Base-by-base conservation (phyloP, 2,329 filamentous ascomycete genomes). In the Xylariales sp. region DNA sequence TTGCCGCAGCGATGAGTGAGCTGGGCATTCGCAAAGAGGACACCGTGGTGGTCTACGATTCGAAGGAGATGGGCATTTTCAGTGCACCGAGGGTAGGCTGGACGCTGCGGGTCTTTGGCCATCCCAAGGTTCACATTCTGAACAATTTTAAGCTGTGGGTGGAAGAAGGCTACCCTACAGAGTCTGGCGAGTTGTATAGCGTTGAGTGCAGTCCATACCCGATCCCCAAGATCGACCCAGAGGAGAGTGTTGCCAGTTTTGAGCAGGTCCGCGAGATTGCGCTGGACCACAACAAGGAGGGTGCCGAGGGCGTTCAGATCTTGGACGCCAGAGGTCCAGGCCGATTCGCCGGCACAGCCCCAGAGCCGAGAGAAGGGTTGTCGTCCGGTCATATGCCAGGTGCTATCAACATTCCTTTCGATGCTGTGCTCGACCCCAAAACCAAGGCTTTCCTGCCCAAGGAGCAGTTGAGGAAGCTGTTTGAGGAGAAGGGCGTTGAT, bases 71-170 rank as follows among this genome's bases (percentile, higher is more conserved):
- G 20, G 93, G 93, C 8, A 90, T 98, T 43, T 95, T 98, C 66
- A 93, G 86, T 51, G 93, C 91, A 2, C 93, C 93, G 4, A 78
- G 93, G 29, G 91, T 95, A 1, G 91, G 83, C 40, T 98, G 93
- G 93, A 98, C 91, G 2, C 70, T 98, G 47, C 81, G 80, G 54
- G 80, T 88, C 23, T 97, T 97, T 61, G 93, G 93, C 2, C 93
- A 98, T 60, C 70, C 80, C 30, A 83, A 80, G 46, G 91, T 98
- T 12, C 89, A 96, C 60, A 66, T 98, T 14, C 67, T 98, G 39
- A 94, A 98, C 68, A 98, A 98, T 67, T 98, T 96, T 67, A 86
- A 83, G 60, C 65, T 86, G n/a, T 98, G 90, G 88, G 82, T 91
- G 2, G 85, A 91, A 23, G 74, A 94, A 55, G 88, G 86, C 2